Conservation (phyloP, 83 land plant species). For the Larix sibirica region DNA sequence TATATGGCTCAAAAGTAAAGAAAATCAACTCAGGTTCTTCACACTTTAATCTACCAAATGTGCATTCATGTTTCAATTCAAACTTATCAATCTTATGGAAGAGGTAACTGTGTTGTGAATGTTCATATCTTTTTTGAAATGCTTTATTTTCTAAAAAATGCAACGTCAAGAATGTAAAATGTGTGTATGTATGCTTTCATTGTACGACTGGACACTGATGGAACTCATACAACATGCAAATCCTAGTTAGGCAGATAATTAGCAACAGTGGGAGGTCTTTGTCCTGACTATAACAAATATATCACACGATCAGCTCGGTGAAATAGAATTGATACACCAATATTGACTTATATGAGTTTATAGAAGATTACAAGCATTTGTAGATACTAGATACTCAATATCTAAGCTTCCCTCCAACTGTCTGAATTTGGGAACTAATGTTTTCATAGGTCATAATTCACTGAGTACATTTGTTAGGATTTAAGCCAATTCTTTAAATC, state of each 20-base stretch:
- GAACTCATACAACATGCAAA: not conserved
- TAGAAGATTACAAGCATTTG: too few relatives aligned
- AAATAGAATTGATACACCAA: not conserved
- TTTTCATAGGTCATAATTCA: not conserved
- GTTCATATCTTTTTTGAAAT: not conserved
- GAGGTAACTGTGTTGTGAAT: not conserved
- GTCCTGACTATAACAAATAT: not conserved
- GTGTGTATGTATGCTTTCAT: not conserved
- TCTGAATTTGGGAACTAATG: not conserved
- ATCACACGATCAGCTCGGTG: not conserved
- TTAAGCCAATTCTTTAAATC: not conserved
- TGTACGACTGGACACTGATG: not conserved
- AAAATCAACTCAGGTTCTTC: not conserved
- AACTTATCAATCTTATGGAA: not conserved
- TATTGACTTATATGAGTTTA: not conserved
- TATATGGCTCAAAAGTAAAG: not conserved
- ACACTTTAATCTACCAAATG: not conserved
- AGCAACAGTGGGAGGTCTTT: not conserved
- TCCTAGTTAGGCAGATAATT: not conserved
- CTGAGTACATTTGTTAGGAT: not conserved
- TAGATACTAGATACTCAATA: not conserved
- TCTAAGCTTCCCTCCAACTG: not conserved
- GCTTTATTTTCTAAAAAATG: not conserved
- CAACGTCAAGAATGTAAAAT: too few relatives aligned
- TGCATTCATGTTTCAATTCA: not conserved